Base-by-base conservation (phyloP, 1,139 yeast genomes). In the Saccharomyces uvarum region DNA sequence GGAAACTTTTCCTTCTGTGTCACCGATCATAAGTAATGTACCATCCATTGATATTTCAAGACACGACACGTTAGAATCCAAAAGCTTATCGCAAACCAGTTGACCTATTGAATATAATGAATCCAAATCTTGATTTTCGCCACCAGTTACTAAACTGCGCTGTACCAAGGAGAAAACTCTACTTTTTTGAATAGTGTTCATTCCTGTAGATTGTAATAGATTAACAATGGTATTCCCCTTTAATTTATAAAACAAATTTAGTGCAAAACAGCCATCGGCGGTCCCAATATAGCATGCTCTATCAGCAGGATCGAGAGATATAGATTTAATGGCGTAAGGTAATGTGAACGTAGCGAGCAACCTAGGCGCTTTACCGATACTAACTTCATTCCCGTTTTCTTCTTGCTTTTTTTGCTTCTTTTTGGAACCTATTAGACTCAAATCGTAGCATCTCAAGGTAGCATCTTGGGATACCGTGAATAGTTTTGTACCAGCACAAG, bases 281-380 rank as follows among this genome's bases (percentile, higher is more conserved):
- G 86, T 71, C 1, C 97, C 98, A 2, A 79, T 82, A 67, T 87
- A 93, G 0, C 87, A 58, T 1, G 83, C 78, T 61, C 98, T 76
- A 63, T 84, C 89, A 0, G 93, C 88, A 0, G 96, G 91, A 68
- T 93, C 99, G n/a, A 80, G 73, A 0, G 83, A 77, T 16, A 93
- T 59, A 21, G 86, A 74, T 24, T 79, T 78, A 9, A 88, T 78
- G 0, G 86, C 77, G 28, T 71, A 67, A 2, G 85, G 81, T 44
- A 86, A 72, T 11, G 91, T 84, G 66, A 88, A 83, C 0, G 97
- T 88, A 9, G 91, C 79, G 21, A 87, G 70, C 46, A 85, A 73
- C 41, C 72, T 70, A 53, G 67, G 65, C 27, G 51, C 31, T 29
- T 51, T 13, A 4, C 44, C 44, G 19, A 38, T 16, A 16, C 44